phyloP scores from a whole-genome alignment of 148 eudicot genomes.

The Heliosperma pusillum region DNA sequence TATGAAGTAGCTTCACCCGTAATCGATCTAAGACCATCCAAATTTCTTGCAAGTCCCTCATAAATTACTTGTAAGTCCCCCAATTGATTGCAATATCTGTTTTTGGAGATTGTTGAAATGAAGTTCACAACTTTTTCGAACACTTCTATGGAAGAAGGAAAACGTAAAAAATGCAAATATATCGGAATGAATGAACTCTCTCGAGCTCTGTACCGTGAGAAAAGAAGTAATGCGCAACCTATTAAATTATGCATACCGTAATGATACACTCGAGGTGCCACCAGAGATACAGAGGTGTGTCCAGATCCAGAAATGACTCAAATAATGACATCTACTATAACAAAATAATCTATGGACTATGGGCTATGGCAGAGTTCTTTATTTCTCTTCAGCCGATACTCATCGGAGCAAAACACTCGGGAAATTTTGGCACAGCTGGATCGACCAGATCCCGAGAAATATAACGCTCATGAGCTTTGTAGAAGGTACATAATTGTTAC shows the following conservation, averaged over 20 bases:
- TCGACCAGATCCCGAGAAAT: not conserved
- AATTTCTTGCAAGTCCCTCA: too few species aligned
- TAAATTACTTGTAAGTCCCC: too few species aligned
- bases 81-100: not conserved
- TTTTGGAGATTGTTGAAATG: not conserved
- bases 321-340: not conserved
- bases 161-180: not conserved
- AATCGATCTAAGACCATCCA: too few species aligned
- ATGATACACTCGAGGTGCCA: not conserved
- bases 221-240: not conserved
- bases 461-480: not conserved
- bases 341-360: not conserved
- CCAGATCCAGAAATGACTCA: not conserved
- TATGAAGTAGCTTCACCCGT: too few species aligned
- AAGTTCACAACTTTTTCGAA: not conserved
- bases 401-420: not conserved
- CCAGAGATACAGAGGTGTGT: not conserved
- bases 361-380: not conserved
- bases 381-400: not conserved
- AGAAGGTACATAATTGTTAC: slow-evolving; percentile 15
- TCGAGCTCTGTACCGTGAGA: not conserved
- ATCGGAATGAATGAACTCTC: not conserved
- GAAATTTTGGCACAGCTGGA: not conserved
- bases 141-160: too few species aligned
- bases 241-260: not conserved